Evolutionary conservation across 2,329 filamentous ascomycete genomes (phyloP).

Genomic region (Aspergillus fumigatiaffinis): DNA sequence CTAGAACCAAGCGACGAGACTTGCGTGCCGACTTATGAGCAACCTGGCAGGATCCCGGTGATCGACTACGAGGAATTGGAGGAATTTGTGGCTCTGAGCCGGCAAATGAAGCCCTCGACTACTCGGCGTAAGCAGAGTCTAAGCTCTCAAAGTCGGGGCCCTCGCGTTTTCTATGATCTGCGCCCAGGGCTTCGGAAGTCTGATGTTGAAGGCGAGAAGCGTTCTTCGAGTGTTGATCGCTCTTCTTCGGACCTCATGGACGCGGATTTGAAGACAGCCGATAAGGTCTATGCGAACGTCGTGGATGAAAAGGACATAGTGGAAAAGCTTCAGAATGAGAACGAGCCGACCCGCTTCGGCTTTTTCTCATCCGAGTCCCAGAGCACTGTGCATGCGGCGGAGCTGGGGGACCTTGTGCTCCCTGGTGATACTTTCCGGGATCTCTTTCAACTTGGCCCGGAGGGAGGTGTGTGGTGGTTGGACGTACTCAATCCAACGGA

Average conservation of each 20-base stretch:
- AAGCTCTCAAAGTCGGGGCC: constrained; percentile 49
- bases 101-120: constrained; percentile 44
- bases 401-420: constrained; percentile 81
- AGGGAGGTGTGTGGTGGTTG: constrained; percentile 95
- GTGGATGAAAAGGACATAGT: constrained; percentile 32
- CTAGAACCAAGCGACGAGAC: constrained; percentile 57
- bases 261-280: constrained; percentile 23
- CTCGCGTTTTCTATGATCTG: constrained; percentile 60
- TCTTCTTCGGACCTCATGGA: constrained; percentile 29
- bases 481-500: constrained; percentile 88
- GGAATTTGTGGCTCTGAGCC: constrained; percentile 70
- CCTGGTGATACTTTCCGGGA: constrained; percentile 87
- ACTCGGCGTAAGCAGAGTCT: constrained; percentile 41
- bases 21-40: constrained; percentile 76
- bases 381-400: constrained; percentile 84
- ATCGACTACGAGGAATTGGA: constrained; percentile 92
- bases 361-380: constrained; percentile 97
- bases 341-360: constrained; percentile 78
- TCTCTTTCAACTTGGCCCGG: constrained; percentile 68
- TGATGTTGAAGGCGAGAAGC: constrained; percentile 36
- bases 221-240: constrained; percentile 21
- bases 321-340: constrained; percentile 38
- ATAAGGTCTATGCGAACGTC: constrained; percentile 30
- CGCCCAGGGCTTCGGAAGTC: constrained; percentile 40
- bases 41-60: constrained; percentile 74